Evolutionary conservation across 495 filamentous ascomycete genomes (phyloP).

Genomic region (Podospora didyma): DNA sequence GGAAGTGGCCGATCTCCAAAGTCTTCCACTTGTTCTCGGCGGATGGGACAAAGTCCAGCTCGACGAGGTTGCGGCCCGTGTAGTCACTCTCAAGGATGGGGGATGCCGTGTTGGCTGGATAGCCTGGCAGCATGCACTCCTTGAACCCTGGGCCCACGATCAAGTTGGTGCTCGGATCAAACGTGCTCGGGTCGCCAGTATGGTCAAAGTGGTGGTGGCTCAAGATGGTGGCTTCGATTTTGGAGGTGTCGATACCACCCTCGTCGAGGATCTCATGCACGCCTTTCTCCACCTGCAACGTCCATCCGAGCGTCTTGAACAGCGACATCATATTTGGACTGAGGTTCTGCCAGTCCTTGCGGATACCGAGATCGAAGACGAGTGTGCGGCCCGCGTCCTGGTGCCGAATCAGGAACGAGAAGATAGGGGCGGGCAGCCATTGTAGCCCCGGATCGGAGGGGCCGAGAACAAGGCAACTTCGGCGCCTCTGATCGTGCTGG

Average conservation of each 20-base stretch:
- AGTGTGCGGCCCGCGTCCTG: constrained; percentile 37
- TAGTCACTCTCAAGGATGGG: constrained; percentile 43
- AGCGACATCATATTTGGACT: constrained; percentile 30
- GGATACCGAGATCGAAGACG: constrained; percentile 57
- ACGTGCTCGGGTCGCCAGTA: constrained; percentile 49
- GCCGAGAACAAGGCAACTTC: constrained; percentile 29
- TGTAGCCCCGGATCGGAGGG: constrained; percentile 41
- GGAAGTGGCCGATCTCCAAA: constrained; percentile 44
- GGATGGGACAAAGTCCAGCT: constrained; percentile 38
- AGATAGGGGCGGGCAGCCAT: constrained; percentile 39
- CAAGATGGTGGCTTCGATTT: constrained; percentile 57
- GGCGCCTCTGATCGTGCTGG: constrained; percentile 32
- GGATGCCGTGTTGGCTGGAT: constrained; percentile 41
- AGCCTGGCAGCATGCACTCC: constrained; percentile 42
- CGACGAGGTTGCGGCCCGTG: constrained; percentile 33
- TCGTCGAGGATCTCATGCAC: constrained; percentile 49
- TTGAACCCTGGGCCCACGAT: constrained; percentile 58
- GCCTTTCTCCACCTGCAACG: constrained; percentile 39
- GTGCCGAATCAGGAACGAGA: constrained; percentile 54
- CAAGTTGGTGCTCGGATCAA: constrained; percentile 46
- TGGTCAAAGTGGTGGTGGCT: constrained; percentile 62
- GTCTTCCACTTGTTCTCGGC: constrained; percentile 1
- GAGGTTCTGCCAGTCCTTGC: constrained; percentile 47
- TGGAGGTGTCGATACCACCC: constrained; percentile 37
- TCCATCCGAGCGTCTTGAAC: constrained; percentile 15